Evolutionary conservation across 2,329 filamentous ascomycete species (phyloP).

Genomic region (Stagonosporopsis chrysanthemi): DNA sequence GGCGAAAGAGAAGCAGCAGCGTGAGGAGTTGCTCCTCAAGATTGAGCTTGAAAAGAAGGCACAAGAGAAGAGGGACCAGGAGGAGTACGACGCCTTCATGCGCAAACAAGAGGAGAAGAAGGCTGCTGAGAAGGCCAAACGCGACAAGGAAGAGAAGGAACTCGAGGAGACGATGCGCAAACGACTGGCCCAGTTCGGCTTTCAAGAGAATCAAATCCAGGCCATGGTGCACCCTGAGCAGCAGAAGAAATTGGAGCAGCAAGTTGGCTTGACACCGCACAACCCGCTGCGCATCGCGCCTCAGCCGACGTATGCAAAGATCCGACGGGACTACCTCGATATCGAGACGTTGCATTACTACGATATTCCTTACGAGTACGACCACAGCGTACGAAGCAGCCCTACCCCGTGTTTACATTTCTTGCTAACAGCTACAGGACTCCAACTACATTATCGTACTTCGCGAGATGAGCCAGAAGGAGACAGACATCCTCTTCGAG

Average conservation of each 20-base stretch:
- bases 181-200: constrained; percentile 54
- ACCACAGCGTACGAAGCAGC: constrained; percentile 53
- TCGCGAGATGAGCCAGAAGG: constrained; percentile 57
- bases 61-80: constrained; percentile 52
- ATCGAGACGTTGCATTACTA: constrained; percentile 58
- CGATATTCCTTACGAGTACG: constrained; percentile 57
- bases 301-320: constrained; percentile 57
- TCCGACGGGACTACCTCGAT: constrained; percentile 55
- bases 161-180: constrained; percentile 57
- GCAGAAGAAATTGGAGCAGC: constrained; percentile 42
- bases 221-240: constrained; percentile 58
- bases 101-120: constrained; percentile 52
- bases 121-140: constrained; percentile 51
- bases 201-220: constrained; percentile 58
- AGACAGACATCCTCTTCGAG: constrained; percentile 60
- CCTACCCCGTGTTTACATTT: neutral
- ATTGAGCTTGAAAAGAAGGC: constrained; percentile 51
- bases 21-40: constrained; percentile 50
- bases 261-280: constrained; percentile 43
- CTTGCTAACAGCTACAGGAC: constrained; percentile 38
- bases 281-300: constrained; percentile 44
- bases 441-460: constrained; percentile 59
- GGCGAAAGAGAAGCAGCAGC: constrained; percentile 46
- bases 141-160: constrained; percentile 50
- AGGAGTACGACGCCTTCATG: constrained; percentile 52